Evolutionary conservation across 768 basidiomycete genomes (phyloP), one percentile per base, ranked within the genome.

Genomic region (Antrodiella citrinella): DNA sequence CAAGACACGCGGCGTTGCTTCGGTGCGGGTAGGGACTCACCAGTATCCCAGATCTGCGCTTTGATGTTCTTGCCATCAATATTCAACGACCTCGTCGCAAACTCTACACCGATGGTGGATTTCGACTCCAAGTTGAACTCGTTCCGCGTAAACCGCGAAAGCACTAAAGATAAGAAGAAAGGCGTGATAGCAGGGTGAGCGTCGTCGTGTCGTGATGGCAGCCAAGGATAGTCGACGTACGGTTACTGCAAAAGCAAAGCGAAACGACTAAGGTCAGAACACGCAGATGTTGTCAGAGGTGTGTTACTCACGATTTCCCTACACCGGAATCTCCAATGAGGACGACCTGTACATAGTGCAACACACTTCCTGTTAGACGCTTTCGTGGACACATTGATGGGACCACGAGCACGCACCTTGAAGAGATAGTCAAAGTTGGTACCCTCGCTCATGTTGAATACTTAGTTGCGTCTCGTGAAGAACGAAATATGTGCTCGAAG

Each of bases 71-170:
- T 98, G 38, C 82, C 82, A 65, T 98, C 95, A n/a, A 98, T 90
- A 58, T 78, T 87, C 67, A 92, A 91, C 15, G 91, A 89, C 62
- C 96, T 82, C 39, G 95, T 97, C 3, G 95, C 96, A 61, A 99
- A 99, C 70, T 98, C 95, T 59, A 99, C 95, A 48, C 96, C 95
- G 67, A 99, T 98, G 20, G 96, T 99, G 54, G 95, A 98, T 75
- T 98, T 97, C 41, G 93, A 92, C 65, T 98, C 96, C 58, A 95
- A 78, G 75, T 94, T 96, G 82, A 99, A 99, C 71, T 98, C 94
- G 65, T 97, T 97, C 60, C 94, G 85, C 58, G 96, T 99, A 81
- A 99, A 99, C 64, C 96, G 92, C 72, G 93, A 95, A 67, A 99
- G 93, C 70, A 99, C 96, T 99, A 66, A 26, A 38, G 44, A 45